Conservation (phyloP, 2,329 filamentous ascomycete genomes). For the Penicillium capsulatum region DNA sequence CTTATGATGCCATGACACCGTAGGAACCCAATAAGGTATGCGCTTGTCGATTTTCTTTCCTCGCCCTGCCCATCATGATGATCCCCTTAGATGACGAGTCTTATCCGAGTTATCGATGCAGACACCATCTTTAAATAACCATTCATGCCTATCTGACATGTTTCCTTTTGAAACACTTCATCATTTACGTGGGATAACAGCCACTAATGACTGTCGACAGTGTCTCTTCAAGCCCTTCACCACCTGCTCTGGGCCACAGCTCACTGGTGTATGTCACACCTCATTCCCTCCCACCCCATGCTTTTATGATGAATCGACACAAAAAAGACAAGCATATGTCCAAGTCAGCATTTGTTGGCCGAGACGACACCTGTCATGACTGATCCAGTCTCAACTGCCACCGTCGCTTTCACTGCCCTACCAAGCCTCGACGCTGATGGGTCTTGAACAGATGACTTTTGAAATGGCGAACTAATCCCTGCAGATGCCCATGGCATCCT, state of each 20-base stretch:
- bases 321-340: slow-evolving; percentile 96
- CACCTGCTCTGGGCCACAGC: too few species aligned
- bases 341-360: slow-evolving; percentile 54
- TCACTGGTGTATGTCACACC: slow-evolving; percentile 30
- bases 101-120: slow-evolving; percentile 60
- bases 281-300: slow-evolving; percentile 21
- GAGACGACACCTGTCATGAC: slow-evolving; percentile 53
- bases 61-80: slow-evolving; percentile 37
- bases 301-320: slow-evolving; percentile 75
- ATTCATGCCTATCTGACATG: slow-evolving; percentile 58
- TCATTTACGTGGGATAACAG: slow-evolving; percentile 6
- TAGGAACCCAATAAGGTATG: slow-evolving; percentile 19
- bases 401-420: slow-evolving; percentile 14
- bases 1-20: slow-evolving; percentile 2
- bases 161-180: slow-evolving; percentile 6
- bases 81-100: slow-evolving; percentile 61
- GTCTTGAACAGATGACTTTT: slow-evolving; percentile 16
- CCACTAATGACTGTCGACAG: slow-evolving; percentile 10
- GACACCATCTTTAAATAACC: slow-evolving; percentile 53
- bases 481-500: slow-evolving; percentile 2
- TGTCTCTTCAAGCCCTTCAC: background rate
- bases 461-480: slow-evolving; percentile 6
- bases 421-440: slow-evolving; percentile 28
- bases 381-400: slow-evolving; percentile 36
- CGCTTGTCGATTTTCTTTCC: slow-evolving; percentile 1